phyloP scores from a whole-genome alignment of 78 protist genomes.

The Salpingoeca rosetta region DNA sequence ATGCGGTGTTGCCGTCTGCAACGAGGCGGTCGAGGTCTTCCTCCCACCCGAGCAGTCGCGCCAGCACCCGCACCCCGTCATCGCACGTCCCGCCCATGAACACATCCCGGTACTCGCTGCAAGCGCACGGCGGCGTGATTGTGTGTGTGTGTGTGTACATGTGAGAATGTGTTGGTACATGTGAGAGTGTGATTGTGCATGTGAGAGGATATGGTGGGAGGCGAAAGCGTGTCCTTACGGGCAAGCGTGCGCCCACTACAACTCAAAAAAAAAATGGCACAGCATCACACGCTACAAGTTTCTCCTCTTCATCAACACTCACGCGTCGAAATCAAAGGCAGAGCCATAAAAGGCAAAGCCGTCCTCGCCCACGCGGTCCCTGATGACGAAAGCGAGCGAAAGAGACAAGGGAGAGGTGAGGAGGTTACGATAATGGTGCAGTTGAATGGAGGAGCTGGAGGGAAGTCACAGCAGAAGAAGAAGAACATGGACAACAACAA shows the following conservation, averaged over 20 bases:
- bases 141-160: no score
- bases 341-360: neutral
- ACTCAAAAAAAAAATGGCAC: no score
- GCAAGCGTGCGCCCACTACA: neutral
- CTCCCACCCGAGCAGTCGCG: conserved; percentile 6
- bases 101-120: neutral
- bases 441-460: no score
- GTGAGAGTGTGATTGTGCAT: no score
- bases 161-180: no score
- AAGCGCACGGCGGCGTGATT: neutral
- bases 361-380: neutral
- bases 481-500: no score
- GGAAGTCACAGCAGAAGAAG: no score
- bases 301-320: neutral
- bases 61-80: neutral
- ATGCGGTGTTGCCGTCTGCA: no score
- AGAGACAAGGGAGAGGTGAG: no score
- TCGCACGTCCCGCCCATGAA: neutral
- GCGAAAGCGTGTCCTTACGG: neutral
- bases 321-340: neutral
- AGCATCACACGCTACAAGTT: neutral
- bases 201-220: neutral
- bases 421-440: no score
- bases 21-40: neutral
- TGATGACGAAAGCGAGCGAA: no score